Percentiles rank a stretch among this genome's conserved stretches.
phyloP scores from a whole-genome alignment of 2,329 filamentous ascomycete species.

The Fusarium hainanense region DNA sequence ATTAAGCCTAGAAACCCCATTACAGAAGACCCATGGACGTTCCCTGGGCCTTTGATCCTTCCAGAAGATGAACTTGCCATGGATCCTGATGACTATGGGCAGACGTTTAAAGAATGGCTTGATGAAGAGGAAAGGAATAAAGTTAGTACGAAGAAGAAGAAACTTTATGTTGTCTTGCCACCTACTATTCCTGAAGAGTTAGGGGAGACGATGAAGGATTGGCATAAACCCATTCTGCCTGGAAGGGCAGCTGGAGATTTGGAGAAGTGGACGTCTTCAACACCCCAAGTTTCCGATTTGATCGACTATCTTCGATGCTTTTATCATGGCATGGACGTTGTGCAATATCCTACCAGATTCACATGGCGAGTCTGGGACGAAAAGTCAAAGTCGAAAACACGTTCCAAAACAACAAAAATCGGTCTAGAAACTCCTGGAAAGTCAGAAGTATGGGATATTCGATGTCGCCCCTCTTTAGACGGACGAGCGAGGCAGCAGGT shows the following conservation, averaged over 20 bases:
- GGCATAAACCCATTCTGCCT: slow-evolving; percentile 51
- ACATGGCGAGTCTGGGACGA: slow-evolving; percentile 62
- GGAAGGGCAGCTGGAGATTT: background rate
- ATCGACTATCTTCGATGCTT: slow-evolving; percentile 56
- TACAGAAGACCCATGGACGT: slow-evolving; percentile 50
- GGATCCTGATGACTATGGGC: slow-evolving; percentile 62
- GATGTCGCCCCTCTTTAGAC: slow-evolving; percentile 61
- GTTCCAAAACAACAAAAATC: slow-evolving; percentile 50
- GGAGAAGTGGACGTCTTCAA: slow-evolving; percentile 18
- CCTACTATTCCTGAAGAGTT: slow-evolving; percentile 55
- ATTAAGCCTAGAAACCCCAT: slow-evolving; percentile 31
- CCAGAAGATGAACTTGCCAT: slow-evolving; percentile 68
- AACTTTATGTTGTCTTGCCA: slow-evolving; percentile 64
- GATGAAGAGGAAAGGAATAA: slow-evolving; percentile 58
- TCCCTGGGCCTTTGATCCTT: slow-evolving; percentile 69
- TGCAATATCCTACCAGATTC: slow-evolving; percentile 53
- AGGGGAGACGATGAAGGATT: slow-evolving; percentile 53
- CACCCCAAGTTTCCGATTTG: slow-evolving; percentile 48
- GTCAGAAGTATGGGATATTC: slow-evolving; percentile 59
- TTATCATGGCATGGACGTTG: slow-evolving; percentile 66
- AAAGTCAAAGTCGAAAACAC: slow-evolving; percentile 18
- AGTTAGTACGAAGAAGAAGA: slow-evolving; percentile 57
- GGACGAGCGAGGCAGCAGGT: slow-evolving; percentile 62
- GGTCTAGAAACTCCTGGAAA: slow-evolving; percentile 55
- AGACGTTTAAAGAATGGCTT: slow-evolving; percentile 65